Percentiles rank a stretch among this genome's conserved stretches.
Conservation (phyloP, 805 yeast genomes). For the Isabelozyma heimii region DNA sequence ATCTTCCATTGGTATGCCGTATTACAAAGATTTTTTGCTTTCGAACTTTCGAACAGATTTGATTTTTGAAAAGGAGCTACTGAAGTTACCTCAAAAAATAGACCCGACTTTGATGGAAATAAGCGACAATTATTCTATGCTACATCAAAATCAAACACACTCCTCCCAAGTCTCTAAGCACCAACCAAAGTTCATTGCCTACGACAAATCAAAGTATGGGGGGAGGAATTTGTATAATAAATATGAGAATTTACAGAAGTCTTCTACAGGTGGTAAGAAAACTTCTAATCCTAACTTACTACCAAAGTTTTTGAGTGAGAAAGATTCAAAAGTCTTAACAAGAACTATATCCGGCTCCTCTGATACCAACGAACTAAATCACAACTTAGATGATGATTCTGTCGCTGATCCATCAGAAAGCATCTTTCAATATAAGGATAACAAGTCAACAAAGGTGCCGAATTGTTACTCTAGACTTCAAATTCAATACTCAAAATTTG, state of each 20-base stretch:
- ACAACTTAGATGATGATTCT: not conserved
- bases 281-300: constrained; percentile 13
- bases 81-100: constrained; percentile 56
- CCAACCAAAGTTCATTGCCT: constrained; percentile 22
- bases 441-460: constrained; percentile 44
- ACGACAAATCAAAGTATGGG: constrained; percentile 49
- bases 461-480: constrained; percentile 72
- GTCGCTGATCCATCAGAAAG: constrained; percentile 1
- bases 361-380: not conserved
- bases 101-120: constrained; percentile 45
- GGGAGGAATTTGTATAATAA: constrained; percentile 36
- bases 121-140: constrained; percentile 6
- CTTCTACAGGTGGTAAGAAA: constrained; percentile 3
- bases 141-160: constrained; percentile 32
- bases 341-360: not conserved
- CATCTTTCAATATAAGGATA: constrained; percentile 16
- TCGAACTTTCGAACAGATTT: constrained; percentile 76
- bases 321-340: constrained; percentile 2
- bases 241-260: constrained; percentile 35
- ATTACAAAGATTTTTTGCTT: constrained; percentile 69
- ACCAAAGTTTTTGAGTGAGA: constrained; percentile 64
- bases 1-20: constrained; percentile 80
- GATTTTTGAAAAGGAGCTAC: constrained; percentile 56
- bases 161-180: constrained; percentile 34
- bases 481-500: constrained; percentile 82